A percentile compares a stretch with the other conserved stretches of the same genome.
Evolutionary conservation across 495 filamentous ascomycete genomes (phyloP).

Genomic region (Cladorrhinum samala): DNA sequence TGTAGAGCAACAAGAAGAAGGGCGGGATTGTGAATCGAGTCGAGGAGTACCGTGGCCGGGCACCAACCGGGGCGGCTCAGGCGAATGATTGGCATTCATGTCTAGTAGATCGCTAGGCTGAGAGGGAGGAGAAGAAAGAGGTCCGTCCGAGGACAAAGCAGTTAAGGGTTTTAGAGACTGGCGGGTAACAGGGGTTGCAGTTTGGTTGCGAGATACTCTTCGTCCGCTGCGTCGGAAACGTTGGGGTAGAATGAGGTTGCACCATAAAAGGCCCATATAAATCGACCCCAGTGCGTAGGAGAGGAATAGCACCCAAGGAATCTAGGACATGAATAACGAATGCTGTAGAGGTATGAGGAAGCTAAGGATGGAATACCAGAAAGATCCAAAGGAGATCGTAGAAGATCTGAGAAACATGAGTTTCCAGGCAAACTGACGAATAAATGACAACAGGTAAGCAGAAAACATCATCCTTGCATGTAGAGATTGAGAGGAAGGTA

Average conservation of each 20-base stretch:
- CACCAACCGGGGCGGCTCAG: not conserved
- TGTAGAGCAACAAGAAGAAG: not conserved
- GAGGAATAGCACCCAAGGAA: not conserved
- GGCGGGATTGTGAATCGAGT: not conserved
- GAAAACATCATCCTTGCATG: too few species aligned
- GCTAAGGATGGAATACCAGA: not conserved
- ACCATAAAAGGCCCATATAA: constrained; percentile 1
- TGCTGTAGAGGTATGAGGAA: not conserved
- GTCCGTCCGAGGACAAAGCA: not conserved
- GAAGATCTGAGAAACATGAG: not conserved
- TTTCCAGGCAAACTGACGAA: not conserved
- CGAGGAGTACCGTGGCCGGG: not conserved
- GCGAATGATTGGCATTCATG: constrained; percentile 10
- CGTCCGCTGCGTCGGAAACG: not conserved
- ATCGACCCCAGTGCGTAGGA: not conserved
- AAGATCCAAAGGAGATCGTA: not conserved
- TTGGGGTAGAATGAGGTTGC: not conserved
- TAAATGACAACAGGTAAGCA: too few species aligned
- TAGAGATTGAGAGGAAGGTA: too few species aligned
- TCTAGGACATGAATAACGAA: constrained; percentile 2
- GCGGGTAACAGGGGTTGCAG: not conserved
- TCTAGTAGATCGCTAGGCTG: not conserved
- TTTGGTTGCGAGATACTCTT: not conserved
- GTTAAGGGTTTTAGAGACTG: not conserved
- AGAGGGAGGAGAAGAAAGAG: not conserved